Base-by-base conservation (phyloP, 2,329 filamentous ascomycete genomes). In the Talaromyces atroroseus region DNA sequence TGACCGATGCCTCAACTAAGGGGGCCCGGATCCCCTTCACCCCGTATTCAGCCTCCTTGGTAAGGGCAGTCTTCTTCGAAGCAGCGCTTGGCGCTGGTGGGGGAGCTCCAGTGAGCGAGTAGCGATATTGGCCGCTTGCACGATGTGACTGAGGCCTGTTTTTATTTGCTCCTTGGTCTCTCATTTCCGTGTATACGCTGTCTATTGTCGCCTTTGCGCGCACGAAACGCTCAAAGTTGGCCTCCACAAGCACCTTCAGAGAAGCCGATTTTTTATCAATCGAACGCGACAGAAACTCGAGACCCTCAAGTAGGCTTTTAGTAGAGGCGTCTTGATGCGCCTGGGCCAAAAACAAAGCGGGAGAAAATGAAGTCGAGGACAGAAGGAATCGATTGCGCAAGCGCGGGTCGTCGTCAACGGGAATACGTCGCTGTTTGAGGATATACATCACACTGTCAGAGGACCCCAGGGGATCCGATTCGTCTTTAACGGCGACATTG, bases 211-310 rank as follows among this genome's bases (percentile, higher is more conserved):
- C 90, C 73, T 99, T 99, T 45, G 94, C 94, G 61, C 90, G 88
- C 56, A 99, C 94, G 76, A 99, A 99, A 62, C 92, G 88, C 74
- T 99, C 95, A 69, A 99, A 99, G 71, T 99, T 99, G 61, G 90
- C 92, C 72, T 99, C 94, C 23, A 99, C 94, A 18, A 99, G 81
- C 11, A 95, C 89, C 70, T 99, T 99, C 59, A 99, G 82, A 3
- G 92, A 96, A 0, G 92, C 94, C 0, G 92, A 96, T 73, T 99
- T 99, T 74, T 97, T 90, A 66, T 97, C 94, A 66, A 99, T 99
- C 0, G 92, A 96, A 60, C 84, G 83, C 18, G 91, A 94, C 20
- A 99, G 82, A 58, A 88, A 86, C 63, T 96, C 88, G 20, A 99
- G 82, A 2, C 94, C 95, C 49, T 83, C 80, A 12, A 96, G 79